Percentiles rank a stretch among this genome's conserved stretches.
Evolutionary conservation across 208 protist genomes (phyloP).

Genomic region (Wallacemonas collosoma): DNA sequence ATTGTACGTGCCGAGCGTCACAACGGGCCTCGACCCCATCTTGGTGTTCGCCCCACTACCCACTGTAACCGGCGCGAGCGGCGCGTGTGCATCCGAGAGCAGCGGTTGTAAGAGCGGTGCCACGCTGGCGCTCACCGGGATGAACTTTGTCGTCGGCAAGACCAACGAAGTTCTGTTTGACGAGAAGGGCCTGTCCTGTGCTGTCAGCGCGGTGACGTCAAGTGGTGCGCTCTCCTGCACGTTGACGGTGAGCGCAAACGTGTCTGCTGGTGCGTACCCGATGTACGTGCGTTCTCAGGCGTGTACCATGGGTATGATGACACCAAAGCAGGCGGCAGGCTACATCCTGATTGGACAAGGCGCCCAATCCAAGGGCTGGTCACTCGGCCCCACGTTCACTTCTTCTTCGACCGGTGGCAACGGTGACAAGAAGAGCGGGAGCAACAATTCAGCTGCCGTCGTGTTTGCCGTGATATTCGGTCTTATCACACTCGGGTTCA

Average conservation of each 20-base stretch:
- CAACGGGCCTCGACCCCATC: conserved; percentile 14
- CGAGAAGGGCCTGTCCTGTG: conserved; percentile 13
- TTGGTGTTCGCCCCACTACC: conserved; percentile 37
- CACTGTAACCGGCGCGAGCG: conserved; percentile 27
- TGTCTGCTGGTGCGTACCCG: conserved; percentile 25
- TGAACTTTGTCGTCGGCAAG: conserved; percentile 27
- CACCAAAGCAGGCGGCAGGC: conserved; percentile 27
- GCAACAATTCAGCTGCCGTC: conserved; percentile 19
- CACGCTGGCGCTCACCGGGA: conserved; percentile 27
- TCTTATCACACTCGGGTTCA: conserved; percentile 12
- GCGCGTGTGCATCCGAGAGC: conserved; percentile 32
- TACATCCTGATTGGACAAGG: conserved; percentile 19
- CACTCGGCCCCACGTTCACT: neutral
- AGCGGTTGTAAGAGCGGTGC: conserved; percentile 31
- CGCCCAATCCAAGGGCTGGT: neutral
- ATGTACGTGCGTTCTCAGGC: conserved; percentile 34
- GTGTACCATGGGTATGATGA: conserved; percentile 30
- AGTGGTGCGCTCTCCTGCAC: conserved; percentile 21
- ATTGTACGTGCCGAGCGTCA: conserved; percentile 29
- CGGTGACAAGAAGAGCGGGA: neutral
- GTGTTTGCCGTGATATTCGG: conserved; percentile 25
- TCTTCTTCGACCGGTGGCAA: neutral
- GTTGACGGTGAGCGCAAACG: conserved; percentile 15
- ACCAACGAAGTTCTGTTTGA: conserved; percentile 11
- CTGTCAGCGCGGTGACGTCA: neutral